Percentiles rank a stretch among this genome's conserved stretches.
These are phyloP conservation scores for Lyophyllum semitale DNA, from an alignment of 768 basidiomycete species.

Conservation along the genomic window DNA sequence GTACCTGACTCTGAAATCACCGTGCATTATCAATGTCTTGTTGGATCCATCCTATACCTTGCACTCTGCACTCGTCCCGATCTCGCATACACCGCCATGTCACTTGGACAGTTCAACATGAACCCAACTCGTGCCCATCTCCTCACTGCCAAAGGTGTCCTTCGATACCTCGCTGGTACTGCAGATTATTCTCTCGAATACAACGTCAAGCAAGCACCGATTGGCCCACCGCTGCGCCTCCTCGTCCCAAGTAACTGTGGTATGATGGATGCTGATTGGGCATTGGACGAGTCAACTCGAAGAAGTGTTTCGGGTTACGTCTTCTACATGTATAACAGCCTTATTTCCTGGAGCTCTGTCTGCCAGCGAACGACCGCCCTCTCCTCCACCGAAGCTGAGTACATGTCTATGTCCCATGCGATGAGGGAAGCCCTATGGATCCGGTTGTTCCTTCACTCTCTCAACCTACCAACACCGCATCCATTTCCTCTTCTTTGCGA, in stretches of 20 bases:
- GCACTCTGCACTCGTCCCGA: constrained; percentile 35
- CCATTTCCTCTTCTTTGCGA: constrained; percentile 22
- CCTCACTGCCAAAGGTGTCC: constrained; percentile 29
- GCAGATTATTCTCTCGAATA: neutral
- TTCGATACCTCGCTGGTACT: constrained; percentile 27
- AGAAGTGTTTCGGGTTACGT: neutral
- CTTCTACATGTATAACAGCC: neutral
- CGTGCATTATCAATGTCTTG: constrained; percentile 17
- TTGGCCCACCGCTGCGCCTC: neutral
- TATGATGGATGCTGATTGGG: constrained; percentile 1
- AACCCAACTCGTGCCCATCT: constrained; percentile 29
- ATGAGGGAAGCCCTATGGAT: neutral
- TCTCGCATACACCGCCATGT: constrained; percentile 29
- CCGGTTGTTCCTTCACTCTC: constrained; percentile 14
- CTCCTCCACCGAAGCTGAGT: neutral
- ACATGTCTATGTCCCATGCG: neutral
- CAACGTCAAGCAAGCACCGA: neutral
- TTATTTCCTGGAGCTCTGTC: neutral
- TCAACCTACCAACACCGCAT: constrained; percentile 7
- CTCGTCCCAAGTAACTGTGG: neutral
- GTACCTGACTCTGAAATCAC: constrained; percentile 15
- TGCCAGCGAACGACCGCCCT: neutral
- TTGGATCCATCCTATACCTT: constrained; percentile 29
- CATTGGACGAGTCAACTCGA: neutral
- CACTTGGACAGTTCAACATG: constrained; percentile 29